Evolutionary conservation across 2,329 filamentous ascomycete species (phyloP), one percentile per base, ranked within the genome.

Genomic region (Nigrograna mackinnonii): DNA sequence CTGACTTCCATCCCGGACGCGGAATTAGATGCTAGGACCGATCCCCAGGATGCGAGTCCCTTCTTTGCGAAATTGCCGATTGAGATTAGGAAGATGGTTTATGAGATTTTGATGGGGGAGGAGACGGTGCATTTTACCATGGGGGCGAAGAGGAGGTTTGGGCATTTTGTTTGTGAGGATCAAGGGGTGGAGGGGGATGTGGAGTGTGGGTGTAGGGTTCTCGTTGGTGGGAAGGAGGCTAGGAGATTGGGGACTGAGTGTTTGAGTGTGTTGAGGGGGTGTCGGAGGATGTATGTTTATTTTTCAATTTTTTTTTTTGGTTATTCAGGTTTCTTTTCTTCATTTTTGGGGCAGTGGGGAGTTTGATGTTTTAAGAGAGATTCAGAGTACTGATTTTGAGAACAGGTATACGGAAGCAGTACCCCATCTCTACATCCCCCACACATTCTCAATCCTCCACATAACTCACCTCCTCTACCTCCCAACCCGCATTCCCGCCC

Each of bases 391-490:
- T 28, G 24, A 28, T n/a, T n/a, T 28, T 28, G 24, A 9, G 24
- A 9, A n/a, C 21, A 68, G 64, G 44, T 67, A 66, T 41, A 52
- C 57, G 2, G 65, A 68, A 52, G 50, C 60, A 0, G 49, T 63
- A 4, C 41, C 56, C 1, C 51, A 57, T 30, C 56, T 68, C 35
- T 68, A 68, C 40, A 45, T 43, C 17, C 40, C 50, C 1, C 59
- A 66, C 20, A 52, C 52, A 3, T 68, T 68, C 39, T 65, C 64
- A 12, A 52, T 68, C 32, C 53, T 68, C 5, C 60, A 68, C 21
- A 37, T 54, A 21, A 64, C 59, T 1, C 64, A 68, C 37, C 57
- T 67, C 5, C 54, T 67, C 13, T 60, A 59, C 39, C 61, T 68
- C 5, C 62, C 64, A 3, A 49, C 49, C 1, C 54, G 52, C 38